phyloP scores from a whole-genome alignment of 495 filamentous ascomycete genomes.

The Aspergillus asperescens region DNA sequence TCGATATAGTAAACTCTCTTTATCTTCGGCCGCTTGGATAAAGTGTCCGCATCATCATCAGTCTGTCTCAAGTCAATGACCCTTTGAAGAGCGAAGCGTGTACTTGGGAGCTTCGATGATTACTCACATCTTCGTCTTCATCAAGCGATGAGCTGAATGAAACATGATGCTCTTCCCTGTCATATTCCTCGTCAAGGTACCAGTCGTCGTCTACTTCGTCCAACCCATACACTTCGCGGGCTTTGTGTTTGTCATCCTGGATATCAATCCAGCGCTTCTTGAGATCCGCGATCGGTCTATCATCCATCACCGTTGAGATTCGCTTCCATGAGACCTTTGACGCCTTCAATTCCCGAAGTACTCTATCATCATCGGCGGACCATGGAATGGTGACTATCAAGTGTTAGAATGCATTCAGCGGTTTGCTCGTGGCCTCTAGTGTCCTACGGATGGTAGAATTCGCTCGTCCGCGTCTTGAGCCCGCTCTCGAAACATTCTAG shows the following conservation, averaged over 20 bases:
- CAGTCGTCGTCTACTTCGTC: background rate
- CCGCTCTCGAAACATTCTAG: background rate
- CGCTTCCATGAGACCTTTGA: constrained; percentile 23
- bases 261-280: constrained; percentile 21
- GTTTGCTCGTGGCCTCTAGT: background rate
- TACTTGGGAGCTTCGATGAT: too few relatives aligned
- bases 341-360: constrained; percentile 18
- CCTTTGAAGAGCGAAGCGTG: background rate
- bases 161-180: constrained; percentile 9
- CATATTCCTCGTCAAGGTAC: background rate
- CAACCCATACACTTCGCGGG: background rate
- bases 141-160: constrained; percentile 13
- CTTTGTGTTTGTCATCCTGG: background rate
- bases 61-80: background rate
- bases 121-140: constrained; percentile 12
- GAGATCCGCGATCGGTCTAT: constrained; percentile 17
- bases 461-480: background rate
- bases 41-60: background rate
- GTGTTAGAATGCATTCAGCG: background rate
- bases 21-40: background rate
- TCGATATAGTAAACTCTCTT: constrained; percentile 15
- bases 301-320: constrained; percentile 17
- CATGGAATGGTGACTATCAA: constrained; percentile 6
- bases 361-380: constrained; percentile 22
- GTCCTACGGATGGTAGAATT: background rate